Evolutionary conservation across 352 stramenopile genomes (phyloP).

Genomic region (Pythium rishiriense): DNA sequence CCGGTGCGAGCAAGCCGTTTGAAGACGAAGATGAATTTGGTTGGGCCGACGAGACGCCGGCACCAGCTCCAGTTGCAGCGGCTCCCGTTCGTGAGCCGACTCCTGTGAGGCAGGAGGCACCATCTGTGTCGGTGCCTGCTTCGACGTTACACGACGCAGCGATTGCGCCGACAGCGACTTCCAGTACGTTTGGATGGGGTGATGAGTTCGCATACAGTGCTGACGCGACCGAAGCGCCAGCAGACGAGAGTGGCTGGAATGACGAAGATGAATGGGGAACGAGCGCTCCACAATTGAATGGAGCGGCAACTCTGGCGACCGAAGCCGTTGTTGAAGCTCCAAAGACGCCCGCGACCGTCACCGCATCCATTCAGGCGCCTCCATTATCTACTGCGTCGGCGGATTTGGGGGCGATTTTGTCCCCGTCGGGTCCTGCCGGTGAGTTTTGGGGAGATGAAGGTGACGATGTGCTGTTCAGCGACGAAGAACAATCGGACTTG

Average conservation of each 20-base stretch:
- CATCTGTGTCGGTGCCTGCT: background rate
- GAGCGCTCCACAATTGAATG: slow-evolving; percentile 12
- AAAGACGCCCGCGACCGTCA: background rate
- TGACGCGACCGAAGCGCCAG: slow-evolving; percentile 19
- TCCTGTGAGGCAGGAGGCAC: background rate
- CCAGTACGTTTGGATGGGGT: slow-evolving; percentile 4
- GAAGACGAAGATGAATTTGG: slow-evolving; percentile 27
- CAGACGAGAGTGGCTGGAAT: slow-evolving; percentile 22
- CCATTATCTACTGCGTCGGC: slow-evolving; percentile 8
- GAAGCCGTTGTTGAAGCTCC: background rate
- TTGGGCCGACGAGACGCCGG: slow-evolving; percentile 17
- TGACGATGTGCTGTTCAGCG: slow-evolving; percentile 58
- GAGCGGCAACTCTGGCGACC: background rate
- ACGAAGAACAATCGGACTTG: slow-evolving; percentile 52
- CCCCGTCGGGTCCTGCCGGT: slow-evolving; percentile 28
- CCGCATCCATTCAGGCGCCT: background rate
- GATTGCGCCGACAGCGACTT: background rate
- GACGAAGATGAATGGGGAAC: slow-evolving; percentile 17
- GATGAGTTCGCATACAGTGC: slow-evolving; percentile 25
- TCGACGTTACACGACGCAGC: background rate
- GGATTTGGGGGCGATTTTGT: slow-evolving; percentile 30
- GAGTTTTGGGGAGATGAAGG: slow-evolving; percentile 69
- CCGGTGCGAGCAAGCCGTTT: slow-evolving; percentile 23
- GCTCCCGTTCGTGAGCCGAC: background rate
- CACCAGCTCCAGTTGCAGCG: background rate